Base-by-base conservation (phyloP, 305 asterid genomes). In the Nicotiana rustica region DNA sequence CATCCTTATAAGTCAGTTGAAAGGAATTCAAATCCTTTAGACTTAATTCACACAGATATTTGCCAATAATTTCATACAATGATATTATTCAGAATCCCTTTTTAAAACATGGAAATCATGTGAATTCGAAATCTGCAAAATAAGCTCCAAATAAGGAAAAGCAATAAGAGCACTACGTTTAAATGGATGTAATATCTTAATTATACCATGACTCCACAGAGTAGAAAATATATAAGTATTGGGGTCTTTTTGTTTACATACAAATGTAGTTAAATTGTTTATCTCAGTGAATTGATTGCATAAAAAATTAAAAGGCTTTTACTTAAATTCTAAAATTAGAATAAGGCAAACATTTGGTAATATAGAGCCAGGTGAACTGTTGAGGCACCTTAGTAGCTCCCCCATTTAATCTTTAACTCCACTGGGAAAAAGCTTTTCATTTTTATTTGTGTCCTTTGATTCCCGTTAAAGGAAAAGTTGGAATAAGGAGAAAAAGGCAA, bases 381-480 rank as follows among this genome's bases (percentile, higher is more conserved):
- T 67, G 3, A 66, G 5, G 17, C 55, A 33, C 4, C 35, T 2
- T 33, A 33, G 35, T 33, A 33, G 36, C 36, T 33, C 36, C 36
- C 7, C 55, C 76, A 68, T 41, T 69, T 70, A 41, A 44, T 38
- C 17, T 70, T 70, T 70, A 41, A 41, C n/a, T 5, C 60, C 78
- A 70, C 18, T 70, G 10, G 41, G 19, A 25, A 47, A 21, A 71
- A 55, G 6, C 6, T 69, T 36, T n/a, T 12, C 1, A 7, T 14
- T 15, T 61, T 70, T n/a, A 7, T 10, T 44, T 70, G 38, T 38
- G 52, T 71, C 61, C 36, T 44, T 71, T 71, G 78, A 71, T 71
- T 47, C 79, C 79, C 79, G 47, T 21, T 71, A 12, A 71, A 47
- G 79, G 47, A 71, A 47, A 71, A 21, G 78, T 71, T 47, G 41